A percentile compares a stretch with the other conserved stretches of the same genome.
phyloP scores from a whole-genome alignment of 352 stramenopile genomes.

The Peronospora belbahrii region DNA sequence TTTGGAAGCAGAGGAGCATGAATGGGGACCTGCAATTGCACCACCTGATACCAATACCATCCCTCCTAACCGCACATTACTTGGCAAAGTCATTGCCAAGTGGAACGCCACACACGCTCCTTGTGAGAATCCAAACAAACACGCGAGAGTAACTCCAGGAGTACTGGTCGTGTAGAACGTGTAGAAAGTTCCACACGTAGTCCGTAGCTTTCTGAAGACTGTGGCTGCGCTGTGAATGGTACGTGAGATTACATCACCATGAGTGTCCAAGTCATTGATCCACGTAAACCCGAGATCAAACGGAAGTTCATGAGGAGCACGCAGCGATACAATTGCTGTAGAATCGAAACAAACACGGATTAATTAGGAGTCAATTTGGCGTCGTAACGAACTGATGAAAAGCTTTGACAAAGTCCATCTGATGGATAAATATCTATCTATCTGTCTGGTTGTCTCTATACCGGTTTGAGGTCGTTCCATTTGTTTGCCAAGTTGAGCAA shows the following conservation, averaged over 20 bases:
- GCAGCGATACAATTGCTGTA: slow-evolving; percentile 39
- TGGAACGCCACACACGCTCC: slow-evolving; percentile 59
- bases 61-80: slow-evolving; percentile 33
- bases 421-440: too few relatives aligned
- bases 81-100: slow-evolving; percentile 31
- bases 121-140: slow-evolving; percentile 61
- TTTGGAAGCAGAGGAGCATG: background rate
- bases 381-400: too few relatives aligned
- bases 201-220: slow-evolving; percentile 33
- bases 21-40: slow-evolving; percentile 29
- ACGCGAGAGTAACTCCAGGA: slow-evolving; percentile 42
- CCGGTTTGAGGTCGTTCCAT: slow-evolving; percentile 66
- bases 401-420: too few relatives aligned
- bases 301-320: slow-evolving; percentile 43
- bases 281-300: slow-evolving; percentile 51
- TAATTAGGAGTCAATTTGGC: background rate
- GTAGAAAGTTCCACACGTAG: slow-evolving; percentile 40
- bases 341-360: background rate
- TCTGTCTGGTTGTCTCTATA: too few relatives aligned
- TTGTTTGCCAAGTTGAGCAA: slow-evolving; percentile 36
- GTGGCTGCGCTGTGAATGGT: slow-evolving; percentile 36
- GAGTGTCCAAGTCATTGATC: slow-evolving; percentile 45
- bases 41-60: slow-evolving; percentile 48
- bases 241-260: slow-evolving; percentile 40
- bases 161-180: slow-evolving; percentile 39